phyloP scores from a whole-genome alignment of 2,329 filamentous ascomycete genomes.

The Claviceps spartinae region DNA sequence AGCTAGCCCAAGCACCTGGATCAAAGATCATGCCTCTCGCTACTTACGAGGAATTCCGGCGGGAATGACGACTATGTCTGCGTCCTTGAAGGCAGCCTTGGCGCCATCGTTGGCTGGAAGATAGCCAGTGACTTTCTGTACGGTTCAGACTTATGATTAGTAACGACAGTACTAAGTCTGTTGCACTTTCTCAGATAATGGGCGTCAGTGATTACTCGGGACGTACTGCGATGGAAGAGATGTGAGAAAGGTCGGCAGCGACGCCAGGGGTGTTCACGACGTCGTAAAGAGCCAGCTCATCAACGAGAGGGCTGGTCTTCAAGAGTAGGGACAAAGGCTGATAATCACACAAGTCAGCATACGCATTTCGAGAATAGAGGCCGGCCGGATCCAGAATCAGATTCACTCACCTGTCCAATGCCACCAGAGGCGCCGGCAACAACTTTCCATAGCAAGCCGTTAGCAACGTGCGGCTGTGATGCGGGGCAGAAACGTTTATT shows the following conservation, averaged over 20 bases:
- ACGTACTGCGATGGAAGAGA: slow-evolving; percentile 70
- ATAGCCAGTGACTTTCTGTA: slow-evolving; percentile 72
- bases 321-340: slow-evolving; percentile 92
- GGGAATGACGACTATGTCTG: slow-evolving; percentile 92
- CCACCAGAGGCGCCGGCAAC: slow-evolving; percentile 96
- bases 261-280: slow-evolving; percentile 97
- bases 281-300: slow-evolving; percentile 96
- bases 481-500: slow-evolving; percentile 13
- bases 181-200: not conserved
- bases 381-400: not conserved
- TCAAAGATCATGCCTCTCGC: not conserved
- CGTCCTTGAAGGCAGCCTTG: slow-evolving; percentile 78
- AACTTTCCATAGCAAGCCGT: slow-evolving; percentile 27
- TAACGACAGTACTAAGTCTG: not conserved
- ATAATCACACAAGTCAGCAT: slow-evolving; percentile 12
- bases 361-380: not conserved
- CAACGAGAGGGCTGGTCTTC: slow-evolving; percentile 77
- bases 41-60: slow-evolving; percentile 87
- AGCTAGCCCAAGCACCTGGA: not conserved
- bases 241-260: slow-evolving; percentile 91
- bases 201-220: slow-evolving; percentile 3
- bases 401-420: slow-evolving; percentile 74
- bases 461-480: slow-evolving; percentile 6
- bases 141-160: slow-evolving; percentile 5
- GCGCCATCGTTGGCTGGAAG: slow-evolving; percentile 76